phyloP scores from a whole-genome alignment of 2,329 filamentous ascomycete genomes.

The Cercospora zeae-maydis region DNA sequence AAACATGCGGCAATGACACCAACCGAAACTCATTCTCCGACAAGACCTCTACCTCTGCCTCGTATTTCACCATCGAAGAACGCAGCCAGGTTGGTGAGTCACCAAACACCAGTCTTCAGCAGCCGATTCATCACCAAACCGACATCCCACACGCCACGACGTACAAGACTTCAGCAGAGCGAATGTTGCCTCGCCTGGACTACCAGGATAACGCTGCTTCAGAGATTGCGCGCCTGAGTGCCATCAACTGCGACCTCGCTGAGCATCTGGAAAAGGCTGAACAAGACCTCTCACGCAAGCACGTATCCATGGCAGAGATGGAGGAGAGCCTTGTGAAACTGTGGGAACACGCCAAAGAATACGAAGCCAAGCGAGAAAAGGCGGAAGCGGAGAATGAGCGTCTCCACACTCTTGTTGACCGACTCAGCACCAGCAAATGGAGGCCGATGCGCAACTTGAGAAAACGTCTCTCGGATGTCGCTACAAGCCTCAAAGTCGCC shows the following conservation, averaged over 20 bases:
- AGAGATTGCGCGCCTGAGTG: background rate
- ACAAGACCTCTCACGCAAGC: conserved; percentile 1
- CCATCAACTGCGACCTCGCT: background rate
- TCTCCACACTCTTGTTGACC: background rate
- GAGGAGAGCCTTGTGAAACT: background rate
- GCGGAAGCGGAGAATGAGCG: conserved; percentile 2
- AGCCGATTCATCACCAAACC: background rate
- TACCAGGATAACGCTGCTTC: background rate
- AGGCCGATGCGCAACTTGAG: conserved; percentile 3
- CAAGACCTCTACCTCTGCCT: background rate
- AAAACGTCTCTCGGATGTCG: background rate
- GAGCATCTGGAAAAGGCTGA: background rate
- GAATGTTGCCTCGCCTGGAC: background rate
- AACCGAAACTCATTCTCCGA: background rate
- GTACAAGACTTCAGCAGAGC: background rate
- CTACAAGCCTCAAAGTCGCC: background rate
- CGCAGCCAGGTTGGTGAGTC: background rate
- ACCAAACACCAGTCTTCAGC: background rate
- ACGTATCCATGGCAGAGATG: background rate
- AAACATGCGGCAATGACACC: background rate
- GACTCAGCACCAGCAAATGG: conserved; percentile 4
- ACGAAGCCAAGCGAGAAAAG: background rate
- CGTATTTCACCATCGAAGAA: background rate
- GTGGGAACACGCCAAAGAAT: background rate
- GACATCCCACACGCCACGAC: background rate